Percentiles rank a stretch among this genome's conserved stretches.
Evolutionary conservation across 805 yeast genomes (phyloP).

Genomic region (Saturnispora besseyi): DNA sequence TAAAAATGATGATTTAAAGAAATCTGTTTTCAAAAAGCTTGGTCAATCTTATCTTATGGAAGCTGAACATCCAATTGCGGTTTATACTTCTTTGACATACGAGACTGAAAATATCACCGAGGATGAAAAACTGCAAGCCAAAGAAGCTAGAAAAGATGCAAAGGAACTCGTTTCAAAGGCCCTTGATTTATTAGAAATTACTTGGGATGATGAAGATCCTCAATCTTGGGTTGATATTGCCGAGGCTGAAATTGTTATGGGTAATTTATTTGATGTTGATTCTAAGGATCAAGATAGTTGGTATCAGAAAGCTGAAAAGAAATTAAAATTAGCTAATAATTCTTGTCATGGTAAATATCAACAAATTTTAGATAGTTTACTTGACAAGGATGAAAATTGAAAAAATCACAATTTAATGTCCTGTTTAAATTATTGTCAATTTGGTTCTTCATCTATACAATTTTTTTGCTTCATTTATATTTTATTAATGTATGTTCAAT

Average conservation of each 20-base stretch:
- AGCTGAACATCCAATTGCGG: conserved; percentile 51
- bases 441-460: background rate
- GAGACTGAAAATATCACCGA: conserved; percentile 17
- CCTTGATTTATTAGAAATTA: conserved; percentile 43
- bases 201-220: conserved; percentile 67
- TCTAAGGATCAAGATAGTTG: conserved; percentile 56
- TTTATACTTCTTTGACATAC: conserved; percentile 49
- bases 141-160: conserved; percentile 41
- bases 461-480: no score
- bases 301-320: conserved; percentile 61
- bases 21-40: conserved; percentile 35
- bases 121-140: conserved; percentile 17
- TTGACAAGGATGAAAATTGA: background rate
- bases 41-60: conserved; percentile 59
- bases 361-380: conserved; percentile 40
- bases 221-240: conserved; percentile 77
- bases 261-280: conserved; percentile 61
- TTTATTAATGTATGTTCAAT: no score
- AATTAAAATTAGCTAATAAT: conserved; percentile 62
- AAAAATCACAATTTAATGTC: background rate
- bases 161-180: conserved; percentile 43
- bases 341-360: conserved; percentile 72
- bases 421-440: background rate
- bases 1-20: conserved; percentile 11
- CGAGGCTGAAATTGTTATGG: conserved; percentile 75